phyloP scores from a whole-genome alignment of 768 basidiomycete species.

The Stropharia rugosoannulata region DNA sequence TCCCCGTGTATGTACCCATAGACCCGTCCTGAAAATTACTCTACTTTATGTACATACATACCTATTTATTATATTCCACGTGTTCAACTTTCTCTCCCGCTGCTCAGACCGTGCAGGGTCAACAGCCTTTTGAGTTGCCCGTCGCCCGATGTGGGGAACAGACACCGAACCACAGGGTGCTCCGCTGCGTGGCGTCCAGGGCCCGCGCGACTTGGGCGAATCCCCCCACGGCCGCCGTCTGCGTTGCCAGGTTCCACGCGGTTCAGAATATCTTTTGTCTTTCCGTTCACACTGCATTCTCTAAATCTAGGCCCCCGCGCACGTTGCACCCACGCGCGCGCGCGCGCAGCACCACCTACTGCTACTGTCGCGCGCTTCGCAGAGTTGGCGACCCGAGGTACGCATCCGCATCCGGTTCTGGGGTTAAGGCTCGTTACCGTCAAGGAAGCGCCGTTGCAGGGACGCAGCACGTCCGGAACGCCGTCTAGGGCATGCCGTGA shows the following conservation, averaged over 20 bases:
- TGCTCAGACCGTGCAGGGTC: conserved; percentile 5
- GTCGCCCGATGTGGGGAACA: conserved; percentile 5
- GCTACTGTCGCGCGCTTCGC: too few species aligned
- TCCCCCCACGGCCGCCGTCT: not conserved
- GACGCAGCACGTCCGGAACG: not conserved
- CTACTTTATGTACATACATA: conserved; percentile 1
- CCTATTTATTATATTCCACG: not conserved
- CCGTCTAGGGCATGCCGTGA: too few species aligned
- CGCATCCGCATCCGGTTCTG: too few species aligned
- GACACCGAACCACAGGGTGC: too few species aligned
- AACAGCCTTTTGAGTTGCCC: conserved; percentile 11
- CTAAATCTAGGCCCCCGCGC: too few species aligned
- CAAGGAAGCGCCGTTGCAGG: not conserved
- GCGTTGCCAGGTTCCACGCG: not conserved
- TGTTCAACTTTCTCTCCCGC: not conserved
- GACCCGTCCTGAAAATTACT: conserved; percentile 11
- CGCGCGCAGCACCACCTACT: not conserved
- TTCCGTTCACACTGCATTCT: too few species aligned
- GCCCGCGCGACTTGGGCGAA: not conserved
- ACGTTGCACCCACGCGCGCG: not conserved
- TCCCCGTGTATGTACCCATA: conserved; percentile 1
- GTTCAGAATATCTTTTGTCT: too few species aligned
- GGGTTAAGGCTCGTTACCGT: too few species aligned
- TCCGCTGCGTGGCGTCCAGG: too few species aligned
- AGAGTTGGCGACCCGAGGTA: not conserved